Percentiles rank a stretch among this genome's conserved stretches.
Evolutionary conservation across 1,284 basidiomycete species (phyloP).

Genomic region (Cryptococcus deneoformans): DNA sequence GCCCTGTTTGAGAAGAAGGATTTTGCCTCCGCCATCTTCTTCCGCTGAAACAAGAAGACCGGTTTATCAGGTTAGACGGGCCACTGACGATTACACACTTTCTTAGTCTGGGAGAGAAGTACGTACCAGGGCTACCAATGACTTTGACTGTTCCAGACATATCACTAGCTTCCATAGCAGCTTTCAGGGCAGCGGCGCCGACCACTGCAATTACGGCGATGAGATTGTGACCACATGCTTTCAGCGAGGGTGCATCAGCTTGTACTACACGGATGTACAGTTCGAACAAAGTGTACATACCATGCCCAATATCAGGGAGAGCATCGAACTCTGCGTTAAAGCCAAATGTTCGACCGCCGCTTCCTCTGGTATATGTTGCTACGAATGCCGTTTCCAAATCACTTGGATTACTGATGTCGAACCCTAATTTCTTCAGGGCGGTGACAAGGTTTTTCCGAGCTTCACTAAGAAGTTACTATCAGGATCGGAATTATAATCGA

Average conservation of each 20-base stretch:
- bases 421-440: constrained; percentile 22
- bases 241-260: no score
- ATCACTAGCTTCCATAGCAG: constrained; percentile 33
- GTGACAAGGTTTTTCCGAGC: constrained; percentile 21
- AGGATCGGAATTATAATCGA: neutral
- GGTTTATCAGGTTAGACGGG: no score
- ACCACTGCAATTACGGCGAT: constrained; percentile 48
- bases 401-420: constrained; percentile 11
- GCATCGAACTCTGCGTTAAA: constrained; percentile 37
- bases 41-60: constrained; percentile 58
- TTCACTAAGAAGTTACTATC: constrained; percentile 10
- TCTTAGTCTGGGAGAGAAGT: neutral
- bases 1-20: constrained; percentile 68
- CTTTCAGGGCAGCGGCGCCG: constrained; percentile 40
- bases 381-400: constrained; percentile 26
- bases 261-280: neutral
- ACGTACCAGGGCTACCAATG: constrained; percentile 33
- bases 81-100: constrained; percentile 33
- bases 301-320: constrained; percentile 5
- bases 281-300: constrained; percentile 5
- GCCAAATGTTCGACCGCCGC: constrained; percentile 29
- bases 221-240: constrained; percentile 63
- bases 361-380: constrained; percentile 27
- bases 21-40: constrained; percentile 77
- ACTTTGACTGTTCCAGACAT: constrained; percentile 41